Evolutionary conservation across 441 rosid genomes (phyloP).

Genomic region (Adansonia rubrostipa): DNA sequence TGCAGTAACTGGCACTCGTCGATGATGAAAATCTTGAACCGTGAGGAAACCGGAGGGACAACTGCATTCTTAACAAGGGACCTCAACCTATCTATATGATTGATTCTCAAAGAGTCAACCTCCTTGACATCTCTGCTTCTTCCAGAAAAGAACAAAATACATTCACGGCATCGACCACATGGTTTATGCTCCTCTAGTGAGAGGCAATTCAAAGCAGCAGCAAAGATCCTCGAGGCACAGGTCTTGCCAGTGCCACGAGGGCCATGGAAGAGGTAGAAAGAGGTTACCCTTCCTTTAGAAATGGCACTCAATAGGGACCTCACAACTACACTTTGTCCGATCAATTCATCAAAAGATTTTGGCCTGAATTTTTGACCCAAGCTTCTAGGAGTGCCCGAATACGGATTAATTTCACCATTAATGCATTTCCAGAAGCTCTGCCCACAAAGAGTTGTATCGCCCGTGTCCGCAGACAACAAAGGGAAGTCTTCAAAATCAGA

Average conservation of each 20-base stretch:
- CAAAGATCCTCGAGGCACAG: constrained; percentile 79
- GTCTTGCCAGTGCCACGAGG: constrained; percentile 96
- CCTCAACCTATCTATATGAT: constrained; percentile 53
- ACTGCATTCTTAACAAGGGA: constrained; percentile 69
- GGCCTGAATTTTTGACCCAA: constrained; percentile 78
- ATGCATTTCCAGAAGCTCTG: constrained; percentile 40
- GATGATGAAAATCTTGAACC: constrained; percentile 69
- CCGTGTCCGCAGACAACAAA: constrained; percentile 49
- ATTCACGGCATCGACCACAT: constrained; percentile 82
- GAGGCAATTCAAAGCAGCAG: constrained; percentile 87
- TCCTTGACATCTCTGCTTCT: constrained; percentile 70
- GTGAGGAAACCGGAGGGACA: constrained; percentile 65
- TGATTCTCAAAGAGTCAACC: constrained; percentile 70
- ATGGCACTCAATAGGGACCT: constrained; percentile 75
- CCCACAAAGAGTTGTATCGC: constrained; percentile 35
- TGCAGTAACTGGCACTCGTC: constrained; percentile 86
- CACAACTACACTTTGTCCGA: constrained; percentile 82
- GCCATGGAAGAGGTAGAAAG: constrained; percentile 81
- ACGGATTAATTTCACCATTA: constrained; percentile 34
- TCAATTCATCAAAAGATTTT: constrained; percentile 71
- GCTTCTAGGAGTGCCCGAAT: constrained; percentile 59
- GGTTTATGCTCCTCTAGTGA: constrained; percentile 71
- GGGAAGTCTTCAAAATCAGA: constrained; percentile 76
- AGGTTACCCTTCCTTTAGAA: constrained; percentile 68
- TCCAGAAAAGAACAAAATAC: constrained; percentile 63